Conservation (phyloP, 176 grass and related monocot species). For the Lolium perenne region DNA sequence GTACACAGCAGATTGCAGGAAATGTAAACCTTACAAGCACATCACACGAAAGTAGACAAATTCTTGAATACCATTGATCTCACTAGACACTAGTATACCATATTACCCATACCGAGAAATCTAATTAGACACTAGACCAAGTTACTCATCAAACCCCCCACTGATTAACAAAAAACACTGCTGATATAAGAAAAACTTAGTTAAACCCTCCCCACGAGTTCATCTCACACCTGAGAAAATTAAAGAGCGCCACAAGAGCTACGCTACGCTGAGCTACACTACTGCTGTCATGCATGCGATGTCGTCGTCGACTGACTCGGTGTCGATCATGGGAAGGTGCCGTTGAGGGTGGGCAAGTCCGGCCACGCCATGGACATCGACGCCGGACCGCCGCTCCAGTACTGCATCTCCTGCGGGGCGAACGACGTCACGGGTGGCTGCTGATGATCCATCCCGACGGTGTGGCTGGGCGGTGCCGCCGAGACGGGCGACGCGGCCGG, state of each 20-base stretch:
- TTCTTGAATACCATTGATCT: conserved; percentile 11
- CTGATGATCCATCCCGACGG: conserved; percentile 46
- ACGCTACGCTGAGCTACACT: conserved; percentile 46
- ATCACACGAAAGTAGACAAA: neutral
- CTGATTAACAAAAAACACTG: conserved; percentile 25
- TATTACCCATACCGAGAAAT: neutral
- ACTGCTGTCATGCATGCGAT: conserved; percentile 36
- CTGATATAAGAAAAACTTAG: conserved; percentile 14
- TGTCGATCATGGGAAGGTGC: conserved; percentile 49
- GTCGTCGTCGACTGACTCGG: neutral
- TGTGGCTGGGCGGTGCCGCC: conserved; percentile 22
- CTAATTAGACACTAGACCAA: conserved; percentile 27
- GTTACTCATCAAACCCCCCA: conserved; percentile 5
- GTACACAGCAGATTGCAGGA: conserved; percentile 16
- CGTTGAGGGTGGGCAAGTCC: conserved; percentile 63
- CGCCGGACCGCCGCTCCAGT: conserved; percentile 50
- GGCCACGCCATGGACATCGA: conserved; percentile 49
- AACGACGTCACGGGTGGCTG: conserved; percentile 33
- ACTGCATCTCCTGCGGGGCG: conserved; percentile 45
- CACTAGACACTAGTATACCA: conserved; percentile 30
- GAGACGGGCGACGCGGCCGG: conserved; percentile 18
- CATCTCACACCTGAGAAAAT: conserved; percentile 38
- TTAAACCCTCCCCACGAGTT: conserved; percentile 9
- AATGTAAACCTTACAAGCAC: conserved; percentile 36
- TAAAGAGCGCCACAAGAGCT: conserved; percentile 29